Evolutionary conservation across 805 yeast genomes (phyloP), one percentile per base, ranked within the genome.

Genomic region (Myxozyma nipponensis): DNA sequence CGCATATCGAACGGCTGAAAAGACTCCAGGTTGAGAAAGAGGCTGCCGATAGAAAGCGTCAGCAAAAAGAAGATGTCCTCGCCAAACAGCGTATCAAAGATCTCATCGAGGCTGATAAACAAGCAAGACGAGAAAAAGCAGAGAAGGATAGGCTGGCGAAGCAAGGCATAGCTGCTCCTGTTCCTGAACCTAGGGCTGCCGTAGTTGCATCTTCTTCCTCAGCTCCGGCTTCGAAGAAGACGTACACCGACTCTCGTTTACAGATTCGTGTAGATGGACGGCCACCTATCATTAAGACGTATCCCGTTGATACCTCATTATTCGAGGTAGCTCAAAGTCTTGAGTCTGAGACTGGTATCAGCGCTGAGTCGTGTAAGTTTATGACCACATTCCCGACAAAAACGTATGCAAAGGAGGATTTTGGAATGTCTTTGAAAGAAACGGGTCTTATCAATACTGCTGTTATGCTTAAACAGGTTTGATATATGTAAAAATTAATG

Each of bases 51-150:
- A 61, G 67, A 21, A 56, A 59, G 22, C 57, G 61, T 37, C 66
- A 65, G 50, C 64, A 60, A 1, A 47, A 47, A 3, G 69, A 61
- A 28, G 71, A 67, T 34, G 57, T 52, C 7, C 48, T 47, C 15
- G 69, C 70, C 28, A 61, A 62, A 47, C 58, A 63, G 47, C 51
- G 65, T 36, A 60, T 68, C 46, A 54, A 58, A 49, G 66, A 61
- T 22, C 63, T 59, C 43, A 68, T 68, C 44, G 71, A 65, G 46
- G 69, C 67, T n/a, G 71, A 68, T 40, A 62, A 57, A 46, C 52
- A 61, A 18, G 66, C 64, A 22, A 57, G 71, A 13, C 59, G 57
- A 22, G 60, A 58, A 21, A 50, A 47, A 42, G 23, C 53, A 41
- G 52, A 54, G 46, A 43, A 37, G 18, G 52, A 45, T 42, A 25